Conservation (phyloP, 2,329 filamentous ascomycete species). For the Penicillium oxalicum region DNA sequence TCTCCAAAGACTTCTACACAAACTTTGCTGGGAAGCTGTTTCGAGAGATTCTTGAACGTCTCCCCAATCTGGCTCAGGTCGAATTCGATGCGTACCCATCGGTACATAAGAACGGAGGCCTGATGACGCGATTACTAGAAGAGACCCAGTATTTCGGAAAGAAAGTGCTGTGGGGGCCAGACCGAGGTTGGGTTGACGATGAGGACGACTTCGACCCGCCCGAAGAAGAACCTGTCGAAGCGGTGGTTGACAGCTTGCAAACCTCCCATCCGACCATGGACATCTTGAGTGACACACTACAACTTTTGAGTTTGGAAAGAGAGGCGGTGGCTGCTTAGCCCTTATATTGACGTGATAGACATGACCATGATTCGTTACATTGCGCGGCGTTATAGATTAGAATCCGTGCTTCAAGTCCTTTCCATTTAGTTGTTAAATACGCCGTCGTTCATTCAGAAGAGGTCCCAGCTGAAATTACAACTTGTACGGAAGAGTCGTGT, state of each 20-base stretch:
- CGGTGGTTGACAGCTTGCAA: constrained; percentile 12
- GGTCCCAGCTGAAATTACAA: no score
- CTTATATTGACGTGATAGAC: neutral
- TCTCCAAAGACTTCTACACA: constrained; percentile 53
- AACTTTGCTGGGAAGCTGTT: constrained; percentile 50
- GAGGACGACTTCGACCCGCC: constrained; percentile 16
- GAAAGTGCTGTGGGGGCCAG: constrained; percentile 37
- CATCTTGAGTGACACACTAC: constrained; percentile 11
- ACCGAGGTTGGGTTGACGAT: constrained; percentile 34
- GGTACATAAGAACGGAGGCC: constrained; percentile 46
- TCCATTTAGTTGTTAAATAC: neutral
- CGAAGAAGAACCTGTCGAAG: constrained; percentile 8
- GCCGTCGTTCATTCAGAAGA: neutral
- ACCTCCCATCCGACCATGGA: constrained; percentile 8
- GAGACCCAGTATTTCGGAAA: constrained; percentile 31
- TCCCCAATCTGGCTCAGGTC: constrained; percentile 45
- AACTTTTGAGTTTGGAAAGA: constrained; percentile 11
- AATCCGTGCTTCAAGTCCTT: neutral
- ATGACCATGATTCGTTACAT: constrained; percentile 12
- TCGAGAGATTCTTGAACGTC: constrained; percentile 43
- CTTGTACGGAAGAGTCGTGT: no score
- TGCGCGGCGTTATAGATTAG: constrained; percentile 8
- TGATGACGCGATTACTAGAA: constrained; percentile 45
- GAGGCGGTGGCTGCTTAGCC: constrained; percentile 1
- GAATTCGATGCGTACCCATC: constrained; percentile 54